A percentile compares a stretch with the other conserved stretches of the same genome.
Evolutionary conservation across 495 filamentous ascomycete genomes (phyloP).

Genomic region (Podospora appendiculata): DNA sequence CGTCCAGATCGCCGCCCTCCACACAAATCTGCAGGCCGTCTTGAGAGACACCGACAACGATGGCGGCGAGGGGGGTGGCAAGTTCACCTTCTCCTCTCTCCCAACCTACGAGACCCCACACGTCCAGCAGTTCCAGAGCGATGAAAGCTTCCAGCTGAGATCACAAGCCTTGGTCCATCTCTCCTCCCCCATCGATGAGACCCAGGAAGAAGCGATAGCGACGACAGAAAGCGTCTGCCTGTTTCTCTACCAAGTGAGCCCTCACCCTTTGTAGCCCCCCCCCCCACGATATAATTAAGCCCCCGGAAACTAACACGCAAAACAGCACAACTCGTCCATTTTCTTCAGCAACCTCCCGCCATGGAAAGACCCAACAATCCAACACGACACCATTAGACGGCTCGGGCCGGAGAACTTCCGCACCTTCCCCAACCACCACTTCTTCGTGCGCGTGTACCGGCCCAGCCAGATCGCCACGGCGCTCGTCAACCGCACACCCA

Average conservation of each 20-base stretch:
- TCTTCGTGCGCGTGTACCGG: slow-evolving; percentile 40
- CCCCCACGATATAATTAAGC: background rate
- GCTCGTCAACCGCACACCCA: slow-evolving; percentile 34
- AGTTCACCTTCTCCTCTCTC: slow-evolving; percentile 10
- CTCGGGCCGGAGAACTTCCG: slow-evolving; percentile 31
- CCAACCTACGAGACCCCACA: slow-evolving; percentile 20
- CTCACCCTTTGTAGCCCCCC: background rate
- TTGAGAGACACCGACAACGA: slow-evolving; percentile 5
- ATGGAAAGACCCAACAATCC: slow-evolving; percentile 19
- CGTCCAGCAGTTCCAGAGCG: slow-evolving; percentile 15
- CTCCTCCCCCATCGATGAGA: slow-evolving; percentile 8
- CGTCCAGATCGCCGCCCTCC: slow-evolving; percentile 30
- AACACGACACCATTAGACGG: slow-evolving; percentile 24
- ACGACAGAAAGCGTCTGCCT: slow-evolving; percentile 27
- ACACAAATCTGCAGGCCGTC: slow-evolving; percentile 18
- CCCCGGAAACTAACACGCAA: slow-evolving; percentile 12
- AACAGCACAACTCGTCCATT: slow-evolving; percentile 25
- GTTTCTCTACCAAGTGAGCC: slow-evolving; percentile 37
- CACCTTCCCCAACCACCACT: slow-evolving; percentile 39
- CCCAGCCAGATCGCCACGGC: slow-evolving; percentile 31
- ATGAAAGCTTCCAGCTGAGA: slow-evolving; percentile 29
- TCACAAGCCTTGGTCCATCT: slow-evolving; percentile 29
- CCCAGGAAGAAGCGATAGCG: slow-evolving; percentile 1
- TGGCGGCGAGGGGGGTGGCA: slow-evolving; percentile 9
- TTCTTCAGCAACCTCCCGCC: slow-evolving; percentile 18